Conservation (phyloP, 192 early-diverging fungal species). For the Podila epicladia region DNA sequence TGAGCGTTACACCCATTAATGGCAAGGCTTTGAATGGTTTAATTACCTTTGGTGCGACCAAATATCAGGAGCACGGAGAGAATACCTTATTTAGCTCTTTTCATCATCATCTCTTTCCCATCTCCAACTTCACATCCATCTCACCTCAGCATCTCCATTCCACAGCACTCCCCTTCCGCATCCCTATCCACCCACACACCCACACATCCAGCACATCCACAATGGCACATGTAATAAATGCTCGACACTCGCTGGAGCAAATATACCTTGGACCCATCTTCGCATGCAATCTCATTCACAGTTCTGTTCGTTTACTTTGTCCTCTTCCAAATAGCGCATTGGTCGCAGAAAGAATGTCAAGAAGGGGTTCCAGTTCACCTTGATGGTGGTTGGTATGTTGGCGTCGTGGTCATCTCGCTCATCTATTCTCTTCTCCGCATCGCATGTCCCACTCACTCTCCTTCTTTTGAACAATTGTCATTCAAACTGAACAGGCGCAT, state of each 20-base stretch:
- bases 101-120: too few relatives aligned
- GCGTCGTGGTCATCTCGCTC: background rate
- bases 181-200: background rate
- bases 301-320: conserved; percentile 7
- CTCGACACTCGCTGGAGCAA: too few relatives aligned
- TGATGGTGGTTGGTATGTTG: conserved; percentile 93
- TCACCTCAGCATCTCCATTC: too few relatives aligned
- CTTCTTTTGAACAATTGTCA: background rate
- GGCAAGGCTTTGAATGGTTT: too few relatives aligned
- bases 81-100: too few relatives aligned
- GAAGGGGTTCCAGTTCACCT: conserved; percentile 95
- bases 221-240: conserved; percentile 44
- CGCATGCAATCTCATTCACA: background rate
- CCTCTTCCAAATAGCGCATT: conserved; percentile 29
- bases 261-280: background rate
- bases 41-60: too few relatives aligned
- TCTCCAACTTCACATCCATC: too few relatives aligned
- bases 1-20: too few relatives aligned
- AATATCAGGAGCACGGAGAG: too few relatives aligned
- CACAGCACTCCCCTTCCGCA: background rate
- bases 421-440: background rate
- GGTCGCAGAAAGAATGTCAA: conserved; percentile 90
- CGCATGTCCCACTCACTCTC: background rate
- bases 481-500: conserved; percentile 67
- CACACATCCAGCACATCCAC: background rate